phyloP scores from a whole-genome alignment of 2,329 filamentous ascomycete genomes.

The Apiospora malaysiana region DNA sequence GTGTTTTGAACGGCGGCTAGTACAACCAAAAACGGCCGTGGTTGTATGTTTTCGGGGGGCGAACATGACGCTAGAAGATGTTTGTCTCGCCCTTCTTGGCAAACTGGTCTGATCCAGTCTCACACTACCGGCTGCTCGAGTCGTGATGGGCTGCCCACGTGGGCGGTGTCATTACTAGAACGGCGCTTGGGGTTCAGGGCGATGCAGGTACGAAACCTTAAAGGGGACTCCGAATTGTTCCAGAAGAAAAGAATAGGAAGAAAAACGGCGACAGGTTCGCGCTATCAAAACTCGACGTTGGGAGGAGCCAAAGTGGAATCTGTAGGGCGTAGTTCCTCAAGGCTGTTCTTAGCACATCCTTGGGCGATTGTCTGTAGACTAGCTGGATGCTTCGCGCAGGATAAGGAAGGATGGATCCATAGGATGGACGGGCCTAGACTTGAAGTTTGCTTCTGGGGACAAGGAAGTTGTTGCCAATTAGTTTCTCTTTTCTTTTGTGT shows the following conservation, averaged over 20 bases:
- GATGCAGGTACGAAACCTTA: not conserved
- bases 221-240: not conserved
- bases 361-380: not conserved
- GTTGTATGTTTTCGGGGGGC: not conserved
- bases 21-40: not conserved
- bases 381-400: not conserved
- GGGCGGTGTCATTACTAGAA: not conserved
- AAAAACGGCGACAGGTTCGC: not conserved
- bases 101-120: not conserved
- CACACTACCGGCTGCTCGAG: not conserved
- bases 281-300: not conserved
- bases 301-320: not conserved
- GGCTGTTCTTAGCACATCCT: not conserved
- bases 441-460: too few species aligned
- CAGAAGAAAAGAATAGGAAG: not conserved
- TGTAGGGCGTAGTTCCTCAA: not conserved
- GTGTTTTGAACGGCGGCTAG: not conserved
- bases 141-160: not conserved
- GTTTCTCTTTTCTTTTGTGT: not conserved
- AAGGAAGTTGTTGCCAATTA: not conserved
- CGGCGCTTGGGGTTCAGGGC: not conserved
- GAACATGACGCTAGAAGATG: not conserved
- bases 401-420: not conserved
- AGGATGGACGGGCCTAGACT: not conserved
- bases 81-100: not conserved